Percentiles rank a stretch among this genome's conserved stretches.
These are phyloP conservation scores for Glycine latifolia DNA, from an alignment of 306 rosid species.

Conservation along the genomic window DNA sequence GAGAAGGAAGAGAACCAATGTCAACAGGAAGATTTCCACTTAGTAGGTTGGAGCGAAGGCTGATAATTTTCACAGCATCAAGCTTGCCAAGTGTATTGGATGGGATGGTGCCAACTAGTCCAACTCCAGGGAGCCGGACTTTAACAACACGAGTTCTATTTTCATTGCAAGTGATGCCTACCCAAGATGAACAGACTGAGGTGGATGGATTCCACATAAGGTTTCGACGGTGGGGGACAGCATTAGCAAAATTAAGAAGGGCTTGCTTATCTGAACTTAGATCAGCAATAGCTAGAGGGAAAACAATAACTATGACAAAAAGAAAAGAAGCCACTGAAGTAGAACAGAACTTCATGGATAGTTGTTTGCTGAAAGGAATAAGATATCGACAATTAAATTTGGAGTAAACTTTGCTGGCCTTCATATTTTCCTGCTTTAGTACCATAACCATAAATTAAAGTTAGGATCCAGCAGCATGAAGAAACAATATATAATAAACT, in stretches of 20 bases:
- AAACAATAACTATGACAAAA: constrained; percentile 54
- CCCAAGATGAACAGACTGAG: constrained; percentile 70
- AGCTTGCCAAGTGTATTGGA: constrained; percentile 80
- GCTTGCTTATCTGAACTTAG: constrained; percentile 76
- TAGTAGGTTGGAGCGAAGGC: constrained; percentile 89
- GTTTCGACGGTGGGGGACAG: constrained; percentile 75
- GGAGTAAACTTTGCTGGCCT: constrained; percentile 43
- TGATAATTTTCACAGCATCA: constrained; percentile 68
- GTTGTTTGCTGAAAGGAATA: constrained; percentile 39
- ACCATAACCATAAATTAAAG: constrained; percentile 46
- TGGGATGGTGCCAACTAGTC: constrained; percentile 80
- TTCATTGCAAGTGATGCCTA: constrained; percentile 65
- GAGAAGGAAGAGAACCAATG: constrained; percentile 82
- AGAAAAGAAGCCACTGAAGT: constrained; percentile 54
- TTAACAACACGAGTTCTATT: constrained; percentile 59
- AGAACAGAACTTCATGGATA: constrained; percentile 65
- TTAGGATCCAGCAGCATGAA: constrained; percentile 45
- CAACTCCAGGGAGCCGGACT: constrained; percentile 86
- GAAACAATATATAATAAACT: constrained; percentile 17
- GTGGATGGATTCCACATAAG: constrained; percentile 63
- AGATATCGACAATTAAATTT: constrained; percentile 43
- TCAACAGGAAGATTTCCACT: constrained; percentile 74
- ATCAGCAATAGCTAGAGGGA: constrained; percentile 65
- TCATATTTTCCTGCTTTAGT: constrained; percentile 66
- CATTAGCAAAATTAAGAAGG: constrained; percentile 69